Evolutionary conservation across 495 filamentous ascomycete species (phyloP).

Genomic region (Cercophora scortea): DNA sequence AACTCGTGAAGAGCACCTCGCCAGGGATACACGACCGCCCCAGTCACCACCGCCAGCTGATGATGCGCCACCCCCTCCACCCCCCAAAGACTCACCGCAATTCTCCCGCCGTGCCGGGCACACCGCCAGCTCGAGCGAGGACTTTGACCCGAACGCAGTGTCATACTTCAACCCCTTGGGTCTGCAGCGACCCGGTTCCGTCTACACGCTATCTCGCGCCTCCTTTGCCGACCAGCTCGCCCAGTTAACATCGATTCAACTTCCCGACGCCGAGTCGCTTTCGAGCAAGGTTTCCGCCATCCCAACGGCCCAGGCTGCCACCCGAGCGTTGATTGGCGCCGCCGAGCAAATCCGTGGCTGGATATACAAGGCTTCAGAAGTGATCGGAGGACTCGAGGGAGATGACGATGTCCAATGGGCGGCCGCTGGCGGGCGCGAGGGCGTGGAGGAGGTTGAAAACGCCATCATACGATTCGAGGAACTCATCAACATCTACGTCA

Average conservation of each 20-base stretch:
- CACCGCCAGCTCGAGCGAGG: slow-evolving; percentile 11
- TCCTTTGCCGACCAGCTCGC: slow-evolving; percentile 88
- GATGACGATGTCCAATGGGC: slow-evolving; percentile 98
- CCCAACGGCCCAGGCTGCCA: slow-evolving; percentile 68
- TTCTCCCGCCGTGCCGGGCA: slow-evolving; percentile 9
- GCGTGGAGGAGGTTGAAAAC: slow-evolving; percentile 78
- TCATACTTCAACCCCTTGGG: slow-evolving; percentile 47
- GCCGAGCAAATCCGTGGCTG: slow-evolving; percentile 87
- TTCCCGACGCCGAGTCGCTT: slow-evolving; percentile 75
- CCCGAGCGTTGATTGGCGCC: slow-evolving; percentile 66
- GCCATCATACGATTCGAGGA: slow-evolving; percentile 79
- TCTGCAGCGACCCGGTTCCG: slow-evolving; percentile 60
- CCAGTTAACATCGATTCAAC: slow-evolving; percentile 73
- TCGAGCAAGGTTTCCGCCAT: slow-evolving; percentile 76
- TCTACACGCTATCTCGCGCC: slow-evolving; percentile 80
- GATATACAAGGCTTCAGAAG: slow-evolving; percentile 84
- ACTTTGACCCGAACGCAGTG: slow-evolving; percentile 33
- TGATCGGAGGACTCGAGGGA: slow-evolving; percentile 75
- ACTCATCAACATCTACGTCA: slow-evolving; percentile 81
- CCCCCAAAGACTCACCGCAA: slow-evolving; percentile 43
- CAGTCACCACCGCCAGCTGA: slow-evolving; percentile 25
- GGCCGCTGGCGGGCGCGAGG: slow-evolving; percentile 82
- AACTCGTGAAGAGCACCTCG: slow-evolving; percentile 44
- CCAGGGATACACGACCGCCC: slow-evolving; percentile 32
- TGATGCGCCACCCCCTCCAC: slow-evolving; percentile 27